A percentile compares a stretch with the other conserved stretches of the same genome.
Evolutionary conservation across 495 filamentous ascomycete species (phyloP).

Genomic region (Aspergillus haitiensis): DNA sequence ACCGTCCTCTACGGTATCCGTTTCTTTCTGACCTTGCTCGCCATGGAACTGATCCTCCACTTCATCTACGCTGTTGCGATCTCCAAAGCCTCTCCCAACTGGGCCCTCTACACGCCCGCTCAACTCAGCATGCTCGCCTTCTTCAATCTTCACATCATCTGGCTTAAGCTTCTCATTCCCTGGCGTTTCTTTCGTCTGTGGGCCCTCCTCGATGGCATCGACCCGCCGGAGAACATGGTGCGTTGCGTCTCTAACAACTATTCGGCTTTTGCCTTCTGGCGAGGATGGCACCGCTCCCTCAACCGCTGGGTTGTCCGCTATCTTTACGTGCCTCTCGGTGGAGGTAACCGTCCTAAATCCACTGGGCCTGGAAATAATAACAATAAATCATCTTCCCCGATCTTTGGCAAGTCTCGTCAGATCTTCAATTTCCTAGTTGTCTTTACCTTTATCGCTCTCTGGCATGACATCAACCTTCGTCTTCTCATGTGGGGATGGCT

Average conservation of each 20-base stretch:
- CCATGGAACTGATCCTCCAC: slow-evolving; percentile 93
- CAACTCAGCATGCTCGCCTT: slow-evolving; percentile 90
- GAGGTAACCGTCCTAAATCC: slow-evolving; percentile 41
- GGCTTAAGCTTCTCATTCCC: slow-evolving; percentile 94
- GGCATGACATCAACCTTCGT: slow-evolving; percentile 95
- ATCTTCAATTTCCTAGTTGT: slow-evolving; percentile 76
- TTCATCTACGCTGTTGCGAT: slow-evolving; percentile 94
- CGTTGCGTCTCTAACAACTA: slow-evolving; percentile 97
- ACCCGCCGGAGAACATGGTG: slow-evolving; percentile 97
- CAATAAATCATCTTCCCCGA: slow-evolving; percentile 30
- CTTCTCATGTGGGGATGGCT: slow-evolving; percentile 97
- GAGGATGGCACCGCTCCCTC: slow-evolving; percentile 89
- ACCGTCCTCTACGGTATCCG: slow-evolving; percentile 79
- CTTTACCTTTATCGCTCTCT: slow-evolving; percentile 96
- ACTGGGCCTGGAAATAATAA: slow-evolving; percentile 5
- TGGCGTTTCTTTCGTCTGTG: slow-evolving; percentile 98
- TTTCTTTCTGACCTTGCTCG: slow-evolving; percentile 76
- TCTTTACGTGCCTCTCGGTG: slow-evolving; percentile 90
- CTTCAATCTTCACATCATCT: slow-evolving; percentile 97
- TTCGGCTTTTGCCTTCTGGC: slow-evolving; percentile 90
- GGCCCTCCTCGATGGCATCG: slow-evolving; percentile 83
- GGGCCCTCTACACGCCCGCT: slow-evolving; percentile 80
- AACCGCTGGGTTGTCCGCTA: slow-evolving; percentile 94
- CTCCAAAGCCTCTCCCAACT: slow-evolving; percentile 72
- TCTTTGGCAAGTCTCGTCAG: slow-evolving; percentile 34